Percentiles rank a stretch among this genome's conserved stretches.
phyloP scores from a whole-genome alignment of 164 flowering plant species.

The Berberis vulgaris region DNA sequence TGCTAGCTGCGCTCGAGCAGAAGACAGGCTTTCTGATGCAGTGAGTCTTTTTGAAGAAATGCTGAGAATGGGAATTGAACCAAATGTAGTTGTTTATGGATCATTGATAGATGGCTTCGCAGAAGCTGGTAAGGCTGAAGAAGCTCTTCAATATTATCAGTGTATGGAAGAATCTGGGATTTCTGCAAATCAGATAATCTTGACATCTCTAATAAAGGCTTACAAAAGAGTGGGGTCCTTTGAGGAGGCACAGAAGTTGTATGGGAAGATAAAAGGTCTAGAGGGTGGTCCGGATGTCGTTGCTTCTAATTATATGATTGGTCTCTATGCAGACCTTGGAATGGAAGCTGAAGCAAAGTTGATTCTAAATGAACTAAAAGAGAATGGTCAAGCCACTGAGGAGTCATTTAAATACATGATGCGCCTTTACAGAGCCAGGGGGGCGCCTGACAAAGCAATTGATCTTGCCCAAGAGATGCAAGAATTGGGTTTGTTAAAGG shows the following conservation, averaged over 20 bases:
- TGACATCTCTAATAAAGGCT: constrained; percentile 80
- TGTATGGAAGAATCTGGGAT: constrained; percentile 60
- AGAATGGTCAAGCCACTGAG: constrained; percentile 55
- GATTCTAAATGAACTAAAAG: constrained; percentile 43
- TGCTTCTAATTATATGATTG: constrained; percentile 80
- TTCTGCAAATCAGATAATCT: constrained; percentile 52
- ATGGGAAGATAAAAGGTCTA: constrained; percentile 42
- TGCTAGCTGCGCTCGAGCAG: constrained; percentile 47
- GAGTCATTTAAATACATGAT: constrained; percentile 77
- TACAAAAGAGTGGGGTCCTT: constrained; percentile 59
- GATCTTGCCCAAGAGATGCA: constrained; percentile 78
- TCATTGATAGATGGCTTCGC: constrained; percentile 78
- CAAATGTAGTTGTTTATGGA: constrained; percentile 86
- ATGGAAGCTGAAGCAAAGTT: constrained; percentile 64
- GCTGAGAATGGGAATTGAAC: constrained; percentile 44
- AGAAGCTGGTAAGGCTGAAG: constrained; percentile 59
- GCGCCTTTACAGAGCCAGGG: constrained; percentile 68
- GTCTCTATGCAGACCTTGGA: constrained; percentile 69
- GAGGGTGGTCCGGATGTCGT: constrained; percentile 65
- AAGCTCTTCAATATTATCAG: constrained; percentile 57
- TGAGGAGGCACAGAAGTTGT: constrained; percentile 55
- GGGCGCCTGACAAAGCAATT: constrained; percentile 70
- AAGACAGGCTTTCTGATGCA: constrained; percentile 51
- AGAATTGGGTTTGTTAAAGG: constrained; percentile 51
- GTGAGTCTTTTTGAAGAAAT: constrained; percentile 52